Evolutionary conservation across 169 alveolate genomes (phyloP), one percentile per base, ranked within the genome.

Genomic region (Perkinsus olseni): DNA sequence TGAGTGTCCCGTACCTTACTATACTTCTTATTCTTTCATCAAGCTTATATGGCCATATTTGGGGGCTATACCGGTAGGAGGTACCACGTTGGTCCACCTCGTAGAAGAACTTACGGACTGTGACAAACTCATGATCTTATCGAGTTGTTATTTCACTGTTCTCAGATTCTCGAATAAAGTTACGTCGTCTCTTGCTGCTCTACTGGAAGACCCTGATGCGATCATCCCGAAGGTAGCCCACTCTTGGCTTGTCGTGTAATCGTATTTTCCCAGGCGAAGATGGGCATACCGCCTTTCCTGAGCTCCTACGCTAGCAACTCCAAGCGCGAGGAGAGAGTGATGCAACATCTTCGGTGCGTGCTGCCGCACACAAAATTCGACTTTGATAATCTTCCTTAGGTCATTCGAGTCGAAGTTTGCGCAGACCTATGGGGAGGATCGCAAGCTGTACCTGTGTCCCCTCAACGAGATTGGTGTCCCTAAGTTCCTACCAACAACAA

Each of bases 381-480:
- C 17, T 8, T 8, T 62, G 82, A 62, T 62, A 24, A 62, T 62
- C 34, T 62, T 62, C 8, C 17, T 97, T 8, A 94, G 95, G 13
- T 96, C 96, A 93, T 97, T 96, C 92, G 94, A 97, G 92, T 92
- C 94, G 62, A 94, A 96, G 94, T 97, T 97, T 92, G 93, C 94
- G 94, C 93, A 95, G 74, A 93, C 91, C 93, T 95, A 93, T 74
- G 94, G 94, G 11, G 93, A 93, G 48, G 82, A 62, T 6, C 93
- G 97, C 38, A 95, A 95, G 31, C 95, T 97, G 74, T 94, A 96
- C 39, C 93, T 97, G 74, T 96, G 96, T 82, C 98, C 98, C 37
- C 96, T 96, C 92, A 97, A 97, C 93, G 98, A 97, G 93, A 96
- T 97, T 74, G 97, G 96, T 21, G 96, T 94, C 4, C 95, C 95